Evolutionary conservation across 2,329 filamentous ascomycete genomes (phyloP).

Genomic region (Tolypocladium inflatum): DNA sequence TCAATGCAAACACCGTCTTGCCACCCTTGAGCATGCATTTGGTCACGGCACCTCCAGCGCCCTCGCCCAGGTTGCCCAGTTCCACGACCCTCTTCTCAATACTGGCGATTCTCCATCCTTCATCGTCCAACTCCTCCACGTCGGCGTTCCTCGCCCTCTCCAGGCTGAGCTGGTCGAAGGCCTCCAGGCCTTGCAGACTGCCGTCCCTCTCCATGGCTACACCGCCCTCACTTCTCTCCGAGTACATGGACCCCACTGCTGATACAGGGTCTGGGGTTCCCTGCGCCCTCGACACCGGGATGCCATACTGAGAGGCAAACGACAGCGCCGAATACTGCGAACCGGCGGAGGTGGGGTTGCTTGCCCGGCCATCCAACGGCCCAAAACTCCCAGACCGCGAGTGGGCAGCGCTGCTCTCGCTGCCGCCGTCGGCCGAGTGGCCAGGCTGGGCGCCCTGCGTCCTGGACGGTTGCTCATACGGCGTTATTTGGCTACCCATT

Average conservation of each 20-base stretch:
- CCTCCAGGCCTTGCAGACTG: slow-evolving; percentile 67
- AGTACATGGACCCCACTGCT: slow-evolving; percentile 77
- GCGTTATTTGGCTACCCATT: slow-evolving; percentile 67
- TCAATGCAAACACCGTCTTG: slow-evolving; percentile 91
- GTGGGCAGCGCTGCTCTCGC: slow-evolving; percentile 69
- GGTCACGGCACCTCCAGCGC: slow-evolving; percentile 91
- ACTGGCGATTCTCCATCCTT: slow-evolving; percentile 90
- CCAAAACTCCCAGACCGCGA: slow-evolving; percentile 81
- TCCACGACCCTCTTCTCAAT: slow-evolving; percentile 81
- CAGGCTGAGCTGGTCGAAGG: slow-evolving; percentile 69
- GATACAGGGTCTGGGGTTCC: slow-evolving; percentile 78
- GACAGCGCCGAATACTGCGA: slow-evolving; percentile 78
- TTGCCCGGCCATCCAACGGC: slow-evolving; percentile 62
- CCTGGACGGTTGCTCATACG: slow-evolving; percentile 54
- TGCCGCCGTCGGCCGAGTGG: slow-evolving; percentile 64
- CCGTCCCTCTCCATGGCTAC: slow-evolving; percentile 73
- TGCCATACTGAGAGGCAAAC: slow-evolving; percentile 64
- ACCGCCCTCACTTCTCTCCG: slow-evolving; percentile 67
- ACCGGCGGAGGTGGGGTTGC: slow-evolving; percentile 78
- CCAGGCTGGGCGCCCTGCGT: slow-evolving; percentile 44
- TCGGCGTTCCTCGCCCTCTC: slow-evolving; percentile 79
- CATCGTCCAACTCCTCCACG: slow-evolving; percentile 89
- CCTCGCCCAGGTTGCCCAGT: slow-evolving; percentile 83
- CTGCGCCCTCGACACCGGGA: slow-evolving; percentile 54
- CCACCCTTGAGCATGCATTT: slow-evolving; percentile 81